These are phyloP conservation scores for Solanum pinnatisectum DNA, from an alignment of 257 asterid species.

Conservation along the genomic window DNA sequence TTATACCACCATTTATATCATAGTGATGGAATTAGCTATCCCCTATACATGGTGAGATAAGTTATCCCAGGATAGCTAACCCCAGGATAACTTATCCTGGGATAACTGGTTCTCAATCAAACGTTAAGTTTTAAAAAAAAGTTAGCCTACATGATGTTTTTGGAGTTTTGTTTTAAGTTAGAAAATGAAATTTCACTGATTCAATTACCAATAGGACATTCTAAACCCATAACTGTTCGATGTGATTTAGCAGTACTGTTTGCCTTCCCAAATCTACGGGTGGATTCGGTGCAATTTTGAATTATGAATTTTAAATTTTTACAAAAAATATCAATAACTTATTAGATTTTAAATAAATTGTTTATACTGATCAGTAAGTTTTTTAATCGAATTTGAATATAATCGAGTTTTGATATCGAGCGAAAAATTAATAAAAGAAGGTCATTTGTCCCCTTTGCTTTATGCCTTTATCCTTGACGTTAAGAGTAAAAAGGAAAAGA, in stretches of 20 bases:
- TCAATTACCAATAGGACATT: not conserved
- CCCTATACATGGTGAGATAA: too few species aligned
- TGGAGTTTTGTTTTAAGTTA: not conserved
- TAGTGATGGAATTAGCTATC: too few species aligned
- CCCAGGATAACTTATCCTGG: too few species aligned
- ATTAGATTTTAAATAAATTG: not conserved
- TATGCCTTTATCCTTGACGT: not conserved
- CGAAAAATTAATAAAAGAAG: not conserved
- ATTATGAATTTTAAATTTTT: not conserved
- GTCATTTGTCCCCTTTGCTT: not conserved
- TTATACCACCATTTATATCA: too few species aligned
- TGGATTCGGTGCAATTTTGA: not conserved
- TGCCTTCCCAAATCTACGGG: not conserved
- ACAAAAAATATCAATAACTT: not conserved
- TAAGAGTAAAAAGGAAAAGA: not conserved
- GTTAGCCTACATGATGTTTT: not conserved
- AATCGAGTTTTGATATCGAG: not conserved
- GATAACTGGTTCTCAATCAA: too few species aligned
- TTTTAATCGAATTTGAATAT: not conserved
- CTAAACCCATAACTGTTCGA: not conserved
- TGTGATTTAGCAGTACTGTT: not conserved
- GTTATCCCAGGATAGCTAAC: too few species aligned
- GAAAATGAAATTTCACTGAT: not conserved
- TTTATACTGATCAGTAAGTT: too few species aligned
- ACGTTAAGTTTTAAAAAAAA: not conserved